Base-by-base conservation (phyloP, 768 basidiomycete species). In the Candolleomyces aberdarensis region DNA sequence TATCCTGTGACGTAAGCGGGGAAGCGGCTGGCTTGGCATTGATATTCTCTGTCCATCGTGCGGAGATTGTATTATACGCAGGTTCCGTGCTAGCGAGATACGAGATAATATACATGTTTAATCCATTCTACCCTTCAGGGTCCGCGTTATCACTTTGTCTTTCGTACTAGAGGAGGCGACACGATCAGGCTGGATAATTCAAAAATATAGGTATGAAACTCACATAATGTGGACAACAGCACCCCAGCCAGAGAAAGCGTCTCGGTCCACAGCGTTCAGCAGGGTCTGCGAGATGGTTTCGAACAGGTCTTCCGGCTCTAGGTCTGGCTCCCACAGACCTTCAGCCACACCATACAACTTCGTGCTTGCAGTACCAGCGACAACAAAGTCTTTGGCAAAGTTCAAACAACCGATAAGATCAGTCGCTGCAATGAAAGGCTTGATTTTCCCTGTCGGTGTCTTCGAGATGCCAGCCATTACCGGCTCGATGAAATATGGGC, bases 261-360 rank as follows among this genome's bases (percentile, higher is more conserved):
- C 97, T 51, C 97, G 84, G 71, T 99, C 97, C 39, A 98, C 89
- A 5, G 94, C 92, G 68, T 96, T 98, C 74, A 98, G 74, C 62
- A 99, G 75, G 7, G 95, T 96, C 75, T 99, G 97, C 31, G 93
- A 94, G 69, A 98, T 95, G 2, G 97, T 98, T 80, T 99, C 97
- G 70, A 99, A 99, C 50, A 99, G 78, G 73, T 98, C 97, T 70
- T 98, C 97, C 14, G 96, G 86, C 71, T 89, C 95, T 72, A 99
- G 79, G 73, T 95, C 92, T 9, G 96, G 95, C 75, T 99, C 97
- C 97, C 97, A 99, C 32, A 99, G 82, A 3, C 95, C 94, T 74
- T 99, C 97, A 46, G 97, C 97, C 56, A 96, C 88, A 89, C 97
- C 97, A 68, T 88, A 97, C 64, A 99, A 76, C 78, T 98, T 98